Evolutionary conservation across 2,329 filamentous ascomycete genomes (phyloP), one percentile per base, ranked within the genome.

Genomic region (Aspergillus sp.): DNA sequence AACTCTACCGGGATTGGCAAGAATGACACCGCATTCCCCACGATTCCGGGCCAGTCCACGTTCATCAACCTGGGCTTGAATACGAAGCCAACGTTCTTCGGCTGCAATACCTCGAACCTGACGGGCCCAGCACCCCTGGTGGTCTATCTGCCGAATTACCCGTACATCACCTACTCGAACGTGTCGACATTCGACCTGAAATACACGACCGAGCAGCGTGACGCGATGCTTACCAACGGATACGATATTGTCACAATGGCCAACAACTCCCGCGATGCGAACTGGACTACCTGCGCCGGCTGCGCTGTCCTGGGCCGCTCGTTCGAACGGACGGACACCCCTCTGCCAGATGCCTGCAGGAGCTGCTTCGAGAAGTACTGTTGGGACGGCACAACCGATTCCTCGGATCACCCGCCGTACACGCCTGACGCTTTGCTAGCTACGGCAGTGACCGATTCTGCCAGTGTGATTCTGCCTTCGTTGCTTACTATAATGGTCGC

Each of bases 91-190:
- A 80, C 80, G 1, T 88, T 91, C 67, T 91, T 91, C 52, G 84
- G 84, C 27, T 91, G 84, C 60, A 64, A 85, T 52, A 67, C 68
- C 22, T 65, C 64, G 32, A 85, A 86, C 58, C 68, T 74, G 30
- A 77, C 76, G 0, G 59, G 60, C 7, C 48, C 61, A 1, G 42
- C 55, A 3, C 86, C 86, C 0, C 61, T 94, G 1, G 66, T 94
- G 41, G 83, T 94, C 42, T 98, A 98, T 64, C 58, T 96, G 28
- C 85, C 91, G 36, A 93, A 91, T 53, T 71, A 79, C 14, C 88
- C 86, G 1, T 94, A 93, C 62, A 72, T 79, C 29, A 74, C 73
- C 53, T 62, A 70, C 43, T 82, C 79, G 57, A 96, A 96, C 65
- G 71, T 81, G 5, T 82, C 80, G 2, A 95, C 89, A 30, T 89